Conservation (phyloP, 2,329 filamentous ascomycete genomes). For the Sporothrix euskadiensis region DNA sequence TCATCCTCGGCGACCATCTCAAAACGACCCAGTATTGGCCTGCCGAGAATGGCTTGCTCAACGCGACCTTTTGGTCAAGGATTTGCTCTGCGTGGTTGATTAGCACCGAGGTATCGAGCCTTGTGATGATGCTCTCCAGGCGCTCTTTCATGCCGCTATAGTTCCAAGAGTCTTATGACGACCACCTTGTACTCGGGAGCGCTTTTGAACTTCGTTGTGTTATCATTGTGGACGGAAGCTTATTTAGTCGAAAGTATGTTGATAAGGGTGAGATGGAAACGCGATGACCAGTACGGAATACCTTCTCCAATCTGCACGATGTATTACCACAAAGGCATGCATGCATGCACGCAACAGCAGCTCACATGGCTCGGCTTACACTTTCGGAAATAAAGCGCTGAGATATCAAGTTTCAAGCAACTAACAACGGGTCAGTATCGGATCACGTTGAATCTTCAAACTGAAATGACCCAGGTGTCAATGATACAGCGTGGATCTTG, state of each 20-base stretch:
- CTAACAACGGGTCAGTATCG: background rate
- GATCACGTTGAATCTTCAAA: background rate
- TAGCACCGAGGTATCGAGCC: background rate
- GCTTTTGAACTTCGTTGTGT: background rate
- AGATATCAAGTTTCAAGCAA: background rate
- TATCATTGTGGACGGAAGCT: background rate
- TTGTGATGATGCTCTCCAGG: background rate
- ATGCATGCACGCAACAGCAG: background rate
- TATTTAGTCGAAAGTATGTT: background rate
- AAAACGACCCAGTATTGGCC: conserved; percentile 33
- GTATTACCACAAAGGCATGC: background rate
- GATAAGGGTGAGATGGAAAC: background rate
- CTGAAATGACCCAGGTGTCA: background rate
- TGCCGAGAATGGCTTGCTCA: conserved; percentile 38
- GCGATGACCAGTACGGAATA: no score
- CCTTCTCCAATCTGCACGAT: background rate
- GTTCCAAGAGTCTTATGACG: background rate
- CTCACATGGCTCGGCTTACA: background rate
- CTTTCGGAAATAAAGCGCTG: background rate
- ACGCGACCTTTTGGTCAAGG: background rate
- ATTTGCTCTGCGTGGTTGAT: background rate
- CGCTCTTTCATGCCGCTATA: background rate
- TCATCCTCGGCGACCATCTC: background rate
- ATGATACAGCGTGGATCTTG: background rate
- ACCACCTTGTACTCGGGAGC: background rate